Evolutionary conservation across 106 monocot species (phyloP), one percentile per base, ranked within the genome.

Genomic region (Platanthera guangdongensis): DNA sequence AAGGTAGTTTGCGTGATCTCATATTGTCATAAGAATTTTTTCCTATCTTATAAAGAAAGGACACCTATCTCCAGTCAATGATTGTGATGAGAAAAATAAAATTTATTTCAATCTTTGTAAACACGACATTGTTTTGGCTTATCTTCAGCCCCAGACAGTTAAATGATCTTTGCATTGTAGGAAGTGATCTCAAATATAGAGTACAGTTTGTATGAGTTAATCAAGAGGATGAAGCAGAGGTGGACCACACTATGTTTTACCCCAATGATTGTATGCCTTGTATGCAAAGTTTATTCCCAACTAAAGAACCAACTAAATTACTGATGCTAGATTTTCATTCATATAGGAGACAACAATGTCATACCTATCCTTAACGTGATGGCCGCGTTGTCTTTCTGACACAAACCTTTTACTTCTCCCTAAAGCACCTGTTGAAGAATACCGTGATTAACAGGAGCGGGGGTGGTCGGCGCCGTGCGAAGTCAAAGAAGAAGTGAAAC

Each of bases 361-460:
- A 77, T 94, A 57, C 91, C 94, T 52, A 85, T 89, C 74, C 74
- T 94, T 51, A 91, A 94, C 47, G 74, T 94, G 80, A 94, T 94
- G 94, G 85, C 94, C 52, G 80, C 84, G 82, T 80, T 84, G 85
- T 78, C 81, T 94, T 8, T 89, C 84, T 19, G 83, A 94, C 76
- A 85, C 89, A 68, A 94, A 94, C 81, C n/a, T 76, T 1, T 71
- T 87, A 47, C 85, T 94, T 83, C 83, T 94, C 75, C 88, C 87
- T 73, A 89, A 78, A 78, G 80, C 54, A 72, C 55, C 81, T 46
- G 79, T 13, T 67, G 87, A 89, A n/a, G n/a, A n/a, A n/a, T n/a
- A n/a, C n/a, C n/a, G n/a, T n/a, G n/a, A n/a, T n/a, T n/a, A n/a
- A n/a, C n/a, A n/a, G n/a, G n/a, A n/a, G n/a, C n/a, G n/a, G n/a